These are phyloP conservation scores for Leptomonas seymouri DNA, from an alignment of 208 protist species.

Conservation along the genomic window DNA sequence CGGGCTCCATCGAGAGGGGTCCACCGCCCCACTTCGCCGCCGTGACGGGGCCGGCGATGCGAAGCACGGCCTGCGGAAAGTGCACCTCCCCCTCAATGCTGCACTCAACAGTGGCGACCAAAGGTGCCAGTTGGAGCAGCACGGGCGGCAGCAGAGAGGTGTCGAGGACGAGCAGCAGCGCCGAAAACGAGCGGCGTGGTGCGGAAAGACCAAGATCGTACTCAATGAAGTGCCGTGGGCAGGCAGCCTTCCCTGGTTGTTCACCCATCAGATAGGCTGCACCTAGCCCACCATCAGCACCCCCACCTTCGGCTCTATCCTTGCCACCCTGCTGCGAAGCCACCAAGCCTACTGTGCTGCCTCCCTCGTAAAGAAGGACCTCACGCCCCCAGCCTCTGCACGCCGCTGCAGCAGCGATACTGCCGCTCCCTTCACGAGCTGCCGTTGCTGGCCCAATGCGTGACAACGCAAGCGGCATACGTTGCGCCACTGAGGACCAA, in stretches of 20 bases:
- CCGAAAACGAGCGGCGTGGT: slow-evolving; percentile 43
- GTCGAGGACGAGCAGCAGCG: slow-evolving; percentile 61
- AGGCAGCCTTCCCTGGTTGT: background rate
- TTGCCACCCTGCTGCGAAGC: background rate
- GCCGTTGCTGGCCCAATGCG: slow-evolving; percentile 7
- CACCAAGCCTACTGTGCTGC: background rate
- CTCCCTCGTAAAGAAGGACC: slow-evolving; percentile 12
- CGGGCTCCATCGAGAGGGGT: slow-evolving; percentile 1
- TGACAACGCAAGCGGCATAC: slow-evolving; percentile 24
- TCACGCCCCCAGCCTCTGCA: background rate
- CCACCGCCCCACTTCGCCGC: slow-evolving; percentile 22
- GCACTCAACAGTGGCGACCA: slow-evolving; percentile 53
- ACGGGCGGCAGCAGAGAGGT: slow-evolving; percentile 37
- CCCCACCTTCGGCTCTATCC: too few relatives aligned
- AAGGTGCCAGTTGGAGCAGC: slow-evolving; percentile 48
- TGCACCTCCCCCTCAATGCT: slow-evolving; percentile 57
- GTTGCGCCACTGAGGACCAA: slow-evolving; percentile 17
- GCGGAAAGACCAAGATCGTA: slow-evolving; percentile 39
- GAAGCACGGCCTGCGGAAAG: slow-evolving; percentile 16
- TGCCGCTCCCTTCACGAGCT: too few relatives aligned
- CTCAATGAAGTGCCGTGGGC: slow-evolving; percentile 20
- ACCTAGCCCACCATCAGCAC: too few relatives aligned
- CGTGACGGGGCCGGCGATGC: slow-evolving; percentile 16
- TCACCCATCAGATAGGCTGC: background rate
- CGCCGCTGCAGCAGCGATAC: background rate